Evolutionary conservation across 2,329 filamentous ascomycete species (phyloP), one percentile per base, ranked within the genome.

Genomic region (Macrophomina tecta): DNA sequence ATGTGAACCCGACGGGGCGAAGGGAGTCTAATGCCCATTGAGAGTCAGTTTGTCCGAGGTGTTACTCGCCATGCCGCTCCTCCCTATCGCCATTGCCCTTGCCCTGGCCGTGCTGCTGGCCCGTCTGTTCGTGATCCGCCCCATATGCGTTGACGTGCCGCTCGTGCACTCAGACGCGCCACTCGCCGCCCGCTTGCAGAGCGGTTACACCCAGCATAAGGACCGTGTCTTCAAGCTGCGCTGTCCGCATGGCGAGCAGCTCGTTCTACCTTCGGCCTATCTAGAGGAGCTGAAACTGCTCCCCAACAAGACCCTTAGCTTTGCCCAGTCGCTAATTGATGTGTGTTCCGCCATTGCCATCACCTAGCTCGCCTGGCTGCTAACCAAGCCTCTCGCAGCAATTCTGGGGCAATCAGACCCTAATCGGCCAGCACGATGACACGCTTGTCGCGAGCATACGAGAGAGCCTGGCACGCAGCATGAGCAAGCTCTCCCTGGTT

Each of bases 391-490:
- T 49, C 16, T 49, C 46, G 46, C 8, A 49, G 46, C 46, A 49
- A 49, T 49, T 49, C 46, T 49, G 46, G 46, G 46, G 46, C 46
- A 49, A 49, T 18, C 46, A 49, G 46, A 49, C 46, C 6, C n/a
- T 49, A 18, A 49, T 49, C 46, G 46, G 46, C 46, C 46, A 11
- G n/a, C 46, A 49, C 23, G 46, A 49, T 49, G 46, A 49, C 7
- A 49, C 46, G n/a, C 46, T 49, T 18, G 46, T 49, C 28, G 46
- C 46, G 11, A 49, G 46, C 28, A 49, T 49, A 12, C 46, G 46
- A 8, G 46, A 49, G 12, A 49, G 46, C 18, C 46, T 49, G 46
- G 46, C 46, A n/a, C 46, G 46, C 46, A 49, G 46, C 46, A 49
- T 49, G 46, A 49, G 46, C 46, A 49, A 30, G 46, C 28, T 9